Evolutionary conservation across 148 eudicot species (phyloP), one percentile per base, ranked within the genome.

Genomic region (Persicaria tinctoria): DNA sequence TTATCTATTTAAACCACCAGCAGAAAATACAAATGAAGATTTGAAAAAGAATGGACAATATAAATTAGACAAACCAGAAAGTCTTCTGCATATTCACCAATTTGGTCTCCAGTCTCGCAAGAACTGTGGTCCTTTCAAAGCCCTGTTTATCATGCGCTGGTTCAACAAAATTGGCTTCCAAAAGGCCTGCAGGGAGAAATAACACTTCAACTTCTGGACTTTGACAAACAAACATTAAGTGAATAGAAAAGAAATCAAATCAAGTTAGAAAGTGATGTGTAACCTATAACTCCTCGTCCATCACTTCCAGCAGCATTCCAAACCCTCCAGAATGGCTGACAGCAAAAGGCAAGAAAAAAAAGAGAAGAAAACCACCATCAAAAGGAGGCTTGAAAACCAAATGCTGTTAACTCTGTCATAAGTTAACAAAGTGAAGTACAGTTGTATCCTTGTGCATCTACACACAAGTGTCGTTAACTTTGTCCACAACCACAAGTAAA

Each of bases 111-210:
- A 95, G 93, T 75, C 97, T 88, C 7, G 91, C 85, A 74, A 95
- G 89, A 74, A 89, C 97, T 74, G 80, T 84, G 27, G 99, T 95
- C 54, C 99, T 96, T 86, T 95, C 99, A 88, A 95, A 95, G 46
- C 99, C 97, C 80, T 95, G 99, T 82, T 95, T 95, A 78, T 95
- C 99, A 72, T 95, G 99, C 78, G 99, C 99, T 68, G 99, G 99
- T 79, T 95, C 97, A 73, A 95, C 92, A 82, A 95, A 95, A 78
- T 95, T 90, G 14, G 99, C 99, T 83, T 95, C 97, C 79, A 95
- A 80, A 20, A 95, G 96, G 81, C 98, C 98, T 93, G 83, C 68
- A 79, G 64, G 32, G 13, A 14, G 63, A 73, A 74, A 78, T 76
- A 81, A 66, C 14, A 63, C 68, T 47, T 73, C 68, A 76, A 64